Base-by-base conservation (phyloP, 176 grass and related monocot species). In the Oryza coarctata region DNA sequence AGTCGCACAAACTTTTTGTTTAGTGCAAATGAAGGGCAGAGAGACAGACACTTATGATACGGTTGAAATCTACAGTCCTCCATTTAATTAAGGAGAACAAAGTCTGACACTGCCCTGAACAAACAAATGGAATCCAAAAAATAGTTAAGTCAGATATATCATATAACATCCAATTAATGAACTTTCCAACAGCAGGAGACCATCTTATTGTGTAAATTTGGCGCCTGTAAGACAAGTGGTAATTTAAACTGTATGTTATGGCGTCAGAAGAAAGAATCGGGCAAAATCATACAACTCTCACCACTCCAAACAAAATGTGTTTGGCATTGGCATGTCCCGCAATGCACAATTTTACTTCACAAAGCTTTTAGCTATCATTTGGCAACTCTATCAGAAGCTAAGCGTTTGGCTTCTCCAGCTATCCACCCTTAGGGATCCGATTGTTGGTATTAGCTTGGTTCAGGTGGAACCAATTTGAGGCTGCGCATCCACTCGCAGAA, bases 401-500 rank as follows among this genome's bases (percentile, higher is more conserved):
- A 20, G 5, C 5, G 15, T n/a, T n/a, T 61, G 31, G 32, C 41
- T 33, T 73, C 74, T 78, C 33, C 72, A 65, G 60, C 76, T 82
- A 77, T 78, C 58, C 27, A 34, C 70, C 12, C 0, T 70, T 65
- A 40, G 0, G 0, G 52, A n/a, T 20, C 65, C 27, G 0, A 60
- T 69, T 61, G 45, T 20, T 39, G 81, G 63, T 66, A 71, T 92
- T 94, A 99, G 72, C 93, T 94, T 60, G 87, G 91, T 86, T 95
- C 91, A 8, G 96, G 91, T 0, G 96, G 90, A 23, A 95, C 91
- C 79, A 99, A 76, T 80, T 95, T 99, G 86, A 99, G 89, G 85
- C 89, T 99, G 68, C 91, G 91, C 96, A 99, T 99, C 96, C 96
- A 99, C 91, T 99, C 96, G 8, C 93, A 99, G 82, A 99, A 94